These are phyloP conservation scores for Pseudomicrostroma phylloplanum DNA, from an alignment of 1,284 basidiomycete species.

Conservation along the genomic window DNA sequence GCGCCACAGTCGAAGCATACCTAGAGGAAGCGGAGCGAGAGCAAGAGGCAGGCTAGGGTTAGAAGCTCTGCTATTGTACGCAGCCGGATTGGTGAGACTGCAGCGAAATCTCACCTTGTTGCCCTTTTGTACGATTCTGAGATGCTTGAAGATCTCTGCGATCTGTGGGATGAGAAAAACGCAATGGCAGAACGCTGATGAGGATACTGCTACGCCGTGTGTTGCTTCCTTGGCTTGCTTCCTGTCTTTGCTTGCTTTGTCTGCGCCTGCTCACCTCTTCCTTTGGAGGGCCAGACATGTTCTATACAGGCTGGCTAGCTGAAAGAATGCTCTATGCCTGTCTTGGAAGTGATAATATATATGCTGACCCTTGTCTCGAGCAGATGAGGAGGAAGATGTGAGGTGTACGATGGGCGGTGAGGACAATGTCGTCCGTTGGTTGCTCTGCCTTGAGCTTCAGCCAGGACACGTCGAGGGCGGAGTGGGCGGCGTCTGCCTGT, in stretches of 20 bases:
- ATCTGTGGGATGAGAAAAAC: constrained; percentile 15
- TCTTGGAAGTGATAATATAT: no score
- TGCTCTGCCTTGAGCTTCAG: constrained; percentile 1
- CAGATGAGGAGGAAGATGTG: background rate
- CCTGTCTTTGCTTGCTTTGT: background rate
- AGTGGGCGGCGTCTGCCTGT: background rate
- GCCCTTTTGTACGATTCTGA: constrained; percentile 37
- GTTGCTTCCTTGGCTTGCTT: background rate
- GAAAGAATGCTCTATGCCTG: no score
- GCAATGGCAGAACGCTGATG: background rate
- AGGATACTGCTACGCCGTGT: background rate
- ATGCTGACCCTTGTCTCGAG: no score
- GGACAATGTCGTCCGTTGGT: background rate
- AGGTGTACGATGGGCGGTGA: background rate
- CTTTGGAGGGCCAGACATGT: background rate
- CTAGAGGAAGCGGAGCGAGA: constrained; percentile 54
- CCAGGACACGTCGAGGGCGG: no score
- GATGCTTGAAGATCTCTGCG: constrained; percentile 48
- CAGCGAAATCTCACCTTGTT: constrained; percentile 33
- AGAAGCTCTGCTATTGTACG: constrained; percentile 2
- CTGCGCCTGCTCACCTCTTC: constrained; percentile 1
- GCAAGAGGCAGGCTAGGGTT: background rate
- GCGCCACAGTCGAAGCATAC: constrained; percentile 94
- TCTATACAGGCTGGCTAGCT: background rate
- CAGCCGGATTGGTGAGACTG: background rate